A percentile compares a stretch with the other conserved stretches of the same genome.
phyloP scores from a whole-genome alignment of 345 rosid species.

The Toxicodendron radicans region DNA sequence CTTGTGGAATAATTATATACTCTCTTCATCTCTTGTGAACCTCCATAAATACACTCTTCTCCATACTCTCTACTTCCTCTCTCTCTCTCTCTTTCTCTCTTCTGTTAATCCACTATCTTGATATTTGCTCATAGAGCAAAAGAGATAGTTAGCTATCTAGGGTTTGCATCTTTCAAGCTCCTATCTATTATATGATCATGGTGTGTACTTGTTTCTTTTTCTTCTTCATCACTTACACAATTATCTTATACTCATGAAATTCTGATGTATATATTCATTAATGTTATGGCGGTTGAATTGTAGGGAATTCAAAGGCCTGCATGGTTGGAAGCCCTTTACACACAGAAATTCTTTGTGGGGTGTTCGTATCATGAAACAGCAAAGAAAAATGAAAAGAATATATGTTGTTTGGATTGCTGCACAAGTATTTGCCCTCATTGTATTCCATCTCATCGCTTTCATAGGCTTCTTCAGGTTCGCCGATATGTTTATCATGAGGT shows the following conservation, averaged over 20 bases:
- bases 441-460: constrained; percentile 78
- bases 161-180: constrained; percentile 14
- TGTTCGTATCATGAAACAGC: constrained; percentile 75
- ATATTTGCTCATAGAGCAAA: constrained; percentile 20
- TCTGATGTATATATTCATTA: neutral
- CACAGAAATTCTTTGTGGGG: constrained; percentile 72
- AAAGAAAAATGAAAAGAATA: constrained; percentile 93
- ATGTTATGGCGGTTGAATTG: neutral
- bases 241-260: neutral
- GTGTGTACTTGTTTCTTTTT: constrained; percentile 31
- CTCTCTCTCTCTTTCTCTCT: constrained; percentile 23
- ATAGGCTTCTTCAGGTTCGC: constrained; percentile 90
- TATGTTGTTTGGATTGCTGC: constrained; percentile 90
- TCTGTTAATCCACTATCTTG: constrained; percentile 24
- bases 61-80: constrained; percentile 30
- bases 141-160: neutral
- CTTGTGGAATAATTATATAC: constrained; percentile 54
- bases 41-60: constrained; percentile 61
- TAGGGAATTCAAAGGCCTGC: constrained; percentile 84
- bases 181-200: constrained; percentile 43
- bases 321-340: constrained; percentile 92
- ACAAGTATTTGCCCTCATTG: constrained; percentile 94
- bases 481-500: constrained; percentile 97
- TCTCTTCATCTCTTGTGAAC: constrained; percentile 49
- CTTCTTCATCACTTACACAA: constrained; percentile 6